Evolutionary conservation across 2,329 filamentous ascomycete genomes (phyloP).

Genomic region (Ophiostoma sp.): DNA sequence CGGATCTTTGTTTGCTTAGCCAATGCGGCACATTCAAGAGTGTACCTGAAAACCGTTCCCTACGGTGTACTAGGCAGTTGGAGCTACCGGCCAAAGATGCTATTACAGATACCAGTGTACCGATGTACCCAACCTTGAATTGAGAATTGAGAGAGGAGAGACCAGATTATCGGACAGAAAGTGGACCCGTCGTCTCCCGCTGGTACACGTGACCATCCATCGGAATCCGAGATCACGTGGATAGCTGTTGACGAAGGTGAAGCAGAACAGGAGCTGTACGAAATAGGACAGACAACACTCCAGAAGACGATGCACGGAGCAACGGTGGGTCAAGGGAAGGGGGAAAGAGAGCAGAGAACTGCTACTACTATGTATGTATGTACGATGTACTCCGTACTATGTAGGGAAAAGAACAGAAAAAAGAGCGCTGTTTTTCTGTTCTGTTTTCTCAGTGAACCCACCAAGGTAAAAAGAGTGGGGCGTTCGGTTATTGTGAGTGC

Average conservation of each 20-base stretch:
- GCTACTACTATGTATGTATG: no score
- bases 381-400: no score
- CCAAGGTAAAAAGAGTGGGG: constrained; percentile 19
- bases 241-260: background rate
- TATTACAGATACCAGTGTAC: background rate
- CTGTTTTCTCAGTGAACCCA: background rate
- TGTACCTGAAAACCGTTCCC: background rate
- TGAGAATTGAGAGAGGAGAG: background rate
- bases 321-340: background rate
- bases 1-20: background rate
- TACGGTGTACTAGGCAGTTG: background rate
- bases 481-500: constrained; percentile 25
- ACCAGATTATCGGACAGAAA: constrained; percentile 9
- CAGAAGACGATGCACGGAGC: background rate
- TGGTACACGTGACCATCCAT: constrained; percentile 11
- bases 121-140: background rate
- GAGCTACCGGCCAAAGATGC: background rate
- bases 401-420: background rate
- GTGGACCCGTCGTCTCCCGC: background rate
- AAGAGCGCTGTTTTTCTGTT: constrained; percentile 4
- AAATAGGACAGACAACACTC: background rate
- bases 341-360: background rate
- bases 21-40: background rate
- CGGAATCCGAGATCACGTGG: constrained; percentile 14
- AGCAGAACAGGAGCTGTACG: background rate